These are phyloP conservation scores for Alternaria brassicae DNA, from an alignment of 2,329 filamentous ascomycete genomes.

Conservation along the genomic window DNA sequence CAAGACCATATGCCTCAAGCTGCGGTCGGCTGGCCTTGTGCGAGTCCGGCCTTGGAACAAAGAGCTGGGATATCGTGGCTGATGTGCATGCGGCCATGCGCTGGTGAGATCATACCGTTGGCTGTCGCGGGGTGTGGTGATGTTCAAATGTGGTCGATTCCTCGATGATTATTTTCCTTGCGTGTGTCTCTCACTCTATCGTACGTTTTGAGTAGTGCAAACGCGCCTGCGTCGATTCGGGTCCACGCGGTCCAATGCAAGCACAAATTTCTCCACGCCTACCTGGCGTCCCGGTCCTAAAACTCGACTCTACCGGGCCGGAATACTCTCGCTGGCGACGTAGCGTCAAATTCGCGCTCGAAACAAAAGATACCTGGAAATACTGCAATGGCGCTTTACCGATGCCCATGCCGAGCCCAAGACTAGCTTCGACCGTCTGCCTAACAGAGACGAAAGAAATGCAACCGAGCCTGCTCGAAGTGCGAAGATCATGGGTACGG, in stretches of 20 bases:
- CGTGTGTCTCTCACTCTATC: not conserved
- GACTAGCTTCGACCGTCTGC: slow-evolving; percentile 28
- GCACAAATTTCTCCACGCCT: slow-evolving; percentile 37
- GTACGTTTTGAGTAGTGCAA: not conserved
- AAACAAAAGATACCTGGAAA: slow-evolving; percentile 42
- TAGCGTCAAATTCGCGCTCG: slow-evolving; percentile 40
- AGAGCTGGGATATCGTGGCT: slow-evolving; percentile 5
- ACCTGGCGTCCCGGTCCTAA: slow-evolving; percentile 39
- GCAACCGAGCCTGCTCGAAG: slow-evolving; percentile 44
- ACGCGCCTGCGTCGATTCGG: not conserved
- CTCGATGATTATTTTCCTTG: not conserved
- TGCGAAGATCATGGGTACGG: slow-evolving; percentile 45
- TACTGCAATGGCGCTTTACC: slow-evolving; percentile 41
- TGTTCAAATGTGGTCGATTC: slow-evolving; percentile 4
- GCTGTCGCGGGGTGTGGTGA: not conserved
- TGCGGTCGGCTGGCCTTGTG: slow-evolving; percentile 6
- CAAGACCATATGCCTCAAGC: slow-evolving; percentile 31
- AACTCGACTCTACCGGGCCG: slow-evolving; percentile 35
- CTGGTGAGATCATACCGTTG: not conserved
- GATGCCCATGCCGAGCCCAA: slow-evolving; percentile 47
- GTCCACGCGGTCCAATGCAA: slow-evolving; percentile 17
- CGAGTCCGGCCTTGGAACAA: slow-evolving; percentile 18
- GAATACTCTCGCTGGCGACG: slow-evolving; percentile 46
- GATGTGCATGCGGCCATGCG: not conserved
- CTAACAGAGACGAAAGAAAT: slow-evolving; percentile 25